Evolutionary conservation across 129 eudicot genomes (phyloP).

Genomic region (Saussurea involucrata): DNA sequence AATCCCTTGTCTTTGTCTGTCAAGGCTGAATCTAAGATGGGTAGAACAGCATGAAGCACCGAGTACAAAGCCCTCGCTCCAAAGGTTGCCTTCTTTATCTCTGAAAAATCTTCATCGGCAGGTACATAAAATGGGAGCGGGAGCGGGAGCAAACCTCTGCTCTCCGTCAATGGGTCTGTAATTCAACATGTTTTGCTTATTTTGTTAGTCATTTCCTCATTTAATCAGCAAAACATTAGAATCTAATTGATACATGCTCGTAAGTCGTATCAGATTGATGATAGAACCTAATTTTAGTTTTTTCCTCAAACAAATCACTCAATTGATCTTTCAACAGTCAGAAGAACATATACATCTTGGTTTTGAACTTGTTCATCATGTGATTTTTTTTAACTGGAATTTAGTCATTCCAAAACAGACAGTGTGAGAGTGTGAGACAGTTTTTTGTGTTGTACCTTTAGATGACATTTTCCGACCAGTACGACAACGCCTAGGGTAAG

Average conservation of each 20-base stretch:
- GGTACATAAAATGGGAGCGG: slow-evolving; percentile 44
- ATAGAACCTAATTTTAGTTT: background rate
- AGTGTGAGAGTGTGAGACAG: background rate
- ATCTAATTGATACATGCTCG: background rate
- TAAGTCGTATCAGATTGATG: background rate
- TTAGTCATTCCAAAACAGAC: background rate
- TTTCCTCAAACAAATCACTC: background rate
- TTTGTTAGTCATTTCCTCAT: background rate
- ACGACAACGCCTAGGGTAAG: slow-evolving; percentile 77
- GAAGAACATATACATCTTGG: background rate
- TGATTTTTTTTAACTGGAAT: background rate
- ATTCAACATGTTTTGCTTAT: background rate
- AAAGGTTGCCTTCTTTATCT: slow-evolving; percentile 41
- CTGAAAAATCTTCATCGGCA: slow-evolving; percentile 75
- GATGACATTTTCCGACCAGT: slow-evolving; percentile 55
- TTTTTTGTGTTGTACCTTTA: background rate
- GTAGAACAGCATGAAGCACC: slow-evolving; percentile 44
- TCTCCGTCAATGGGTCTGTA: slow-evolving; percentile 49
- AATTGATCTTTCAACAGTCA: background rate
- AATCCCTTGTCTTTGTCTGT: slow-evolving; percentile 34
- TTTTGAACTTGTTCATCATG: background rate
- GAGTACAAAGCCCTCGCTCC: slow-evolving; percentile 39
- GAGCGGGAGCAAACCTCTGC: slow-evolving; percentile 26
- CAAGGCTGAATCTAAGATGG: slow-evolving; percentile 14
- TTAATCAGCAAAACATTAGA: background rate